A percentile compares a stretch with the other conserved stretches of the same genome.
Evolutionary conservation across 2,329 filamentous ascomycete genomes (phyloP).

Genomic region (Rutstroemia sp.): DNA sequence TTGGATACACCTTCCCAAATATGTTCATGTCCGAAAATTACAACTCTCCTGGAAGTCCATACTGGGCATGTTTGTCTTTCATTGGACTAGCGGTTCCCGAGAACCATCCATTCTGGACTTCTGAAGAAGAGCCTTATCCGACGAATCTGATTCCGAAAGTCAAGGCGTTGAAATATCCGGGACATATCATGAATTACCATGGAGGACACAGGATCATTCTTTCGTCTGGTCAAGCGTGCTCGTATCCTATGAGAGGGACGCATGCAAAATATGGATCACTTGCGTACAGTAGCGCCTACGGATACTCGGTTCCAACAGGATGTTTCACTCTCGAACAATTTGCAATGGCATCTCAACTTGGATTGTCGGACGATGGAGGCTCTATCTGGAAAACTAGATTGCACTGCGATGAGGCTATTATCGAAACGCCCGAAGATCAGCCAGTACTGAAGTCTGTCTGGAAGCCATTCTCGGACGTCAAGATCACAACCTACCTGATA

Average conservation of each 20-base stretch:
- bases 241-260: conserved; percentile 73
- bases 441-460: conserved; percentile 62
- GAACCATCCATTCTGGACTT: conserved; percentile 68
- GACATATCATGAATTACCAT: conserved; percentile 63
- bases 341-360: conserved; percentile 67
- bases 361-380: conserved; percentile 68
- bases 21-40: conserved; percentile 79
- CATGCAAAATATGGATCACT: conserved; percentile 78
- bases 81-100: conserved; percentile 64
- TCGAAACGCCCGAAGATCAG: conserved; percentile 46
- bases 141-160: conserved; percentile 48
- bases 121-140: conserved; percentile 54
- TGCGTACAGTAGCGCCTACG: conserved; percentile 69
- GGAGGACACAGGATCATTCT: conserved; percentile 73
- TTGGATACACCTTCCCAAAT: conserved; percentile 72
- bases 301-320: conserved; percentile 70
- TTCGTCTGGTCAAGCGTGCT: conserved; percentile 71
- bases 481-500: conserved; percentile 56
- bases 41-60: conserved; percentile 64
- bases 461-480: conserved; percentile 64
- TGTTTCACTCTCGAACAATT: conserved; percentile 70
- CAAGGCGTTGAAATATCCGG: conserved; percentile 57
- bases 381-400: conserved; percentile 75
- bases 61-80: conserved; percentile 75
- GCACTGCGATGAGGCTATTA: conserved; percentile 53